These are phyloP conservation scores for Tilletia walkeri DNA, from an alignment of 1,284 basidiomycete genomes.

Conservation along the genomic window DNA sequence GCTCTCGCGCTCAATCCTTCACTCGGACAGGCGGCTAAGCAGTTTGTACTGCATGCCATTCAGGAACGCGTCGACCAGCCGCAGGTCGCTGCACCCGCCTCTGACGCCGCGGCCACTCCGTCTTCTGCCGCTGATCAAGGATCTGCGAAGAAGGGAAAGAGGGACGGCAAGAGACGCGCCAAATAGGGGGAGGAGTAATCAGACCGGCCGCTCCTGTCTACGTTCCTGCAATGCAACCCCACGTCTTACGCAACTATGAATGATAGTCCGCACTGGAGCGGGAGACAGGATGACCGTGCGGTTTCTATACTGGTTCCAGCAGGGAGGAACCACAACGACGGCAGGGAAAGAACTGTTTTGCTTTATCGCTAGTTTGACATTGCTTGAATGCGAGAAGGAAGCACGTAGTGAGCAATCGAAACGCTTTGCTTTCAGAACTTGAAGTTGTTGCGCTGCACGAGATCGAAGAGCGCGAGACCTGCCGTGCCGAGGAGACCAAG, in stretches of 20 bases:
- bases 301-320: too few species aligned
- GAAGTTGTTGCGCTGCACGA: conserved; percentile 12
- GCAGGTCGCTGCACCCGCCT: background rate
- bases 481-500: conserved; percentile 21
- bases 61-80: conserved; percentile 5
- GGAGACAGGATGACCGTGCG: too few species aligned
- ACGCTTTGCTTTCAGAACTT: background rate
- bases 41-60: conserved; percentile 3
- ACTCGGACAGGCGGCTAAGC: background rate
- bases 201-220: too few species aligned
- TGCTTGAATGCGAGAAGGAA: too few species aligned
- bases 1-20: background rate
- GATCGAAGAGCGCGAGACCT: background rate
- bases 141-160: background rate
- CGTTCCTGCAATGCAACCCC: too few species aligned
- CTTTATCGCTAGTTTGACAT: too few species aligned
- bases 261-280: too few species aligned
- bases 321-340: too few species aligned
- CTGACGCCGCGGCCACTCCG: background rate
- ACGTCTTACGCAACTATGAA: too few species aligned
- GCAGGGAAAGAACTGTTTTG: too few species aligned
- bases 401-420: too few species aligned
- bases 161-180: background rate
- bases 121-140: background rate
- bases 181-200: background rate